Conservation (phyloP, 345 rosid genomes). For the Hibiscus tridactylites region DNA sequence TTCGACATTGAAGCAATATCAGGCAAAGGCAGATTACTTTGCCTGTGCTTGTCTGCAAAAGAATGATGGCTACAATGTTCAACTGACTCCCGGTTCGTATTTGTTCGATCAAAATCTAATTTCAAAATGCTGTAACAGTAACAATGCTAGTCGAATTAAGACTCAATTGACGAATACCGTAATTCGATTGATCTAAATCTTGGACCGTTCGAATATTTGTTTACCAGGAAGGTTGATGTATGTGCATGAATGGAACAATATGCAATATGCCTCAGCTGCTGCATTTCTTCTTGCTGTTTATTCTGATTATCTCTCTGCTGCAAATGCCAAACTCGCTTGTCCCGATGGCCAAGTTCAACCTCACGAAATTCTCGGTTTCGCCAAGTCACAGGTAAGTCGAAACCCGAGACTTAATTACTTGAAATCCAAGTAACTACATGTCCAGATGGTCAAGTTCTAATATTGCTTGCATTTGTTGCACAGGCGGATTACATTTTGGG, state of each 20-base stretch:
- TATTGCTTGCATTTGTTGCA: not conserved
- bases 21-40: slow-evolving; percentile 68
- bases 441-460: not conserved
- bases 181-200: too few relatives aligned
- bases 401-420: not conserved
- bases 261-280: slow-evolving; percentile 70
- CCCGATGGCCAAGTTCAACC: slow-evolving; percentile 52
- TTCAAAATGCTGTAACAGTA: too few relatives aligned
- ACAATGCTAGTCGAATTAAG: too few relatives aligned
- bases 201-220: not conserved
- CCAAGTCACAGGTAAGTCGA: slow-evolving; percentile 52
- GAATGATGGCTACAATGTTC: slow-evolving; percentile 61
- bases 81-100: slow-evolving; percentile 40
- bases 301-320: slow-evolving; percentile 50
- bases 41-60: slow-evolving; percentile 73
- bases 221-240: slow-evolving; percentile 65
- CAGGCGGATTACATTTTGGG: slow-evolving; percentile 52
- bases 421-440: not conserved
- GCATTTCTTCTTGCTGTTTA: slow-evolving; percentile 62
- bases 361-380: slow-evolving; percentile 46
- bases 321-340: slow-evolving; percentile 16
- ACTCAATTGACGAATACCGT: too few relatives aligned
- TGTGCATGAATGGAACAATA: slow-evolving; percentile 69
- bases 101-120: not conserved
- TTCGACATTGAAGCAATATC: slow-evolving; percentile 44